phyloP scores from a whole-genome alignment of 2,329 filamentous ascomycete species.

The Fusarium mexicanum region DNA sequence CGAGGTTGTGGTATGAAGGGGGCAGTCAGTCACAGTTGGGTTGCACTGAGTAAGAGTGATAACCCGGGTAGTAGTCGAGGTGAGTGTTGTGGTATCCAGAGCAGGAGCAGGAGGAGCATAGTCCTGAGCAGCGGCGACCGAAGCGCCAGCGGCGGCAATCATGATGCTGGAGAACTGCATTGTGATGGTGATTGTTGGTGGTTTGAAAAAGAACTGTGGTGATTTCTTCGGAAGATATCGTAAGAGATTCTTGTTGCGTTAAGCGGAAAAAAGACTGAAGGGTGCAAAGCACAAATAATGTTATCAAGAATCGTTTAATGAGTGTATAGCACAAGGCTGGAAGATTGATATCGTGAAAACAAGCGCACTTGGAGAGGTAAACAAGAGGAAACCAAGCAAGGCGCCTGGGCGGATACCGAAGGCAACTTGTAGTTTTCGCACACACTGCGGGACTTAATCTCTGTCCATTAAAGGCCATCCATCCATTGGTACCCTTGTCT shows the following conservation, averaged over 20 bases:
- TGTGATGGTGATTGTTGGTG: slow-evolving; percentile 42
- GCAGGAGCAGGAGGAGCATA: slow-evolving; percentile 22
- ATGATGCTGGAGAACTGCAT: slow-evolving; percentile 59
- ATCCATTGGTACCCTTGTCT: slow-evolving; percentile 2
- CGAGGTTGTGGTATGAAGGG: slow-evolving; percentile 38
- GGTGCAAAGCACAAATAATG: slow-evolving; percentile 35
- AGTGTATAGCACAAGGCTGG: slow-evolving; percentile 33
- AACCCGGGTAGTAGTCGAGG: slow-evolving; percentile 56
- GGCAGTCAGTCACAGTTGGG: slow-evolving; percentile 42
- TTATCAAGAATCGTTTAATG: slow-evolving; percentile 27
- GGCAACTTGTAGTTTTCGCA: slow-evolving; percentile 45
- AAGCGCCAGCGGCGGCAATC: slow-evolving; percentile 54
- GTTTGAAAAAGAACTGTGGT: slow-evolving; percentile 18
- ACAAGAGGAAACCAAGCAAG: slow-evolving; percentile 10
- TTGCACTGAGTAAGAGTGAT: slow-evolving; percentile 60
- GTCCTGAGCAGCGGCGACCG: slow-evolving; percentile 48
- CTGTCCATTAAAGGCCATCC: slow-evolving; percentile 12
- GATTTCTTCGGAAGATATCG: slow-evolving; percentile 8
- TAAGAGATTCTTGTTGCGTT: slow-evolving; percentile 21
- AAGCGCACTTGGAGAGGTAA: slow-evolving; percentile 23
- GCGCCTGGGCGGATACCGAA: slow-evolving; percentile 25
- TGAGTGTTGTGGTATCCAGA: slow-evolving; percentile 51
- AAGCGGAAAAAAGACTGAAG: slow-evolving; percentile 27
- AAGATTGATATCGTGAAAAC: slow-evolving; percentile 34
- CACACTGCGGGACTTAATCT: slow-evolving; percentile 33